phyloP scores from a whole-genome alignment of 495 filamentous ascomycete genomes.

The Haplographium delicatum region DNA sequence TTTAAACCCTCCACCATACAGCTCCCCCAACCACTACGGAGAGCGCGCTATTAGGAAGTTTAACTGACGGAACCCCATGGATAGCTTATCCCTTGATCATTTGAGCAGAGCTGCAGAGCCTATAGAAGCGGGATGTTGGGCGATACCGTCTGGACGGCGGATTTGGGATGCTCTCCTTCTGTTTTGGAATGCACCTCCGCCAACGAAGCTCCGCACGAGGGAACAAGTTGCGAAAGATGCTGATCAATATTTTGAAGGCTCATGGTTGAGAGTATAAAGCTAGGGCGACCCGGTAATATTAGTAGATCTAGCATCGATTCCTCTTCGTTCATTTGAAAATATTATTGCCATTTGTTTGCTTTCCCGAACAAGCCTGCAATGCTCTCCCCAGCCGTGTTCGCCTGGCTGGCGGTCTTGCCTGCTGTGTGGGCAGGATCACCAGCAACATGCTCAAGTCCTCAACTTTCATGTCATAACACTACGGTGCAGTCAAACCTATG shows the following conservation, averaged over 20 bases:
- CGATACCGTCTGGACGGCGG: too few species aligned
- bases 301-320: background rate
- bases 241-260: background rate
- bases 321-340: background rate
- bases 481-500: slow-evolving; percentile 12
- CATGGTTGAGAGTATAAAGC: background rate
- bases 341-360: too few species aligned
- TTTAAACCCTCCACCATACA: too few species aligned
- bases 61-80: too few species aligned
- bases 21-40: too few species aligned
- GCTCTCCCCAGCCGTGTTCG: background rate
- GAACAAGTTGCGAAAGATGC: background rate
- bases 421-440: slow-evolving; percentile 7
- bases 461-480: slow-evolving; percentile 18
- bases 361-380: too few species aligned
- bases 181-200: slow-evolving; percentile 8
- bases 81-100: too few species aligned
- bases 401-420: slow-evolving; percentile 7
- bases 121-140: slow-evolving; percentile 10
- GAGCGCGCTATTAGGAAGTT: too few species aligned
- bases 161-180: slow-evolving; percentile 21
- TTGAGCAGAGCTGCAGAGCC: too few species aligned
- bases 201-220: slow-evolving; percentile 17
- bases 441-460: slow-evolving; percentile 17
- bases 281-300: background rate